A percentile compares a stretch with the other conserved stretches of the same genome.
These are phyloP conservation scores for Eucalyptus cloeziana DNA, from an alignment of 345 rosid genomes.

Conservation along the genomic window DNA sequence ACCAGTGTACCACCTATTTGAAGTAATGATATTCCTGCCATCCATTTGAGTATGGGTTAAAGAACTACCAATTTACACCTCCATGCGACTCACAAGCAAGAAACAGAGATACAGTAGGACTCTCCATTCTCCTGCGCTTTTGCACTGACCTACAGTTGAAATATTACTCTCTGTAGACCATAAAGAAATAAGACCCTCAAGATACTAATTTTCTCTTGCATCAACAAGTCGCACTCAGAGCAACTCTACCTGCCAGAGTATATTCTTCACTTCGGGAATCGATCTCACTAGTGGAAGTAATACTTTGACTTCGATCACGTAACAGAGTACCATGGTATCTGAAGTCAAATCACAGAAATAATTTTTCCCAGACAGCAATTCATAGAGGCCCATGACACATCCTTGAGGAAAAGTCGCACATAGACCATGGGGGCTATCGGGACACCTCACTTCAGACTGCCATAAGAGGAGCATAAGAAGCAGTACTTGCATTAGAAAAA, in stretches of 20 bases:
- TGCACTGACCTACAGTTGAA: neutral
- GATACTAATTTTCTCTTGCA: neutral
- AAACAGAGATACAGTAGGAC: neutral
- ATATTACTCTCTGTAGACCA: neutral
- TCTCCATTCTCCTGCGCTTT: neutral
- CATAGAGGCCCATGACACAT: neutral
- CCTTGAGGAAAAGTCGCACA: neutral
- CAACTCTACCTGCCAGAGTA: neutral
- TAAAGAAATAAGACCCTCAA: neutral
- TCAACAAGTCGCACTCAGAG: neutral
- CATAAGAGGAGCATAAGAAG: neutral
- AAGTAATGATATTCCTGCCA: neutral
- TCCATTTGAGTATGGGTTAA: neutral
- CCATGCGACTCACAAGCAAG: neutral
- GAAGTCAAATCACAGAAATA: neutral
- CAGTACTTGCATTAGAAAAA: neutral
- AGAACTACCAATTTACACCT: neutral
- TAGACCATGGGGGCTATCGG: neutral
- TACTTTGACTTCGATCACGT: neutral
- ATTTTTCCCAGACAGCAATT: neutral
- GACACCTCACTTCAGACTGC: neutral
- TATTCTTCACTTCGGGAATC: neutral
- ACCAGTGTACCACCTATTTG: neutral
- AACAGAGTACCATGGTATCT: neutral
- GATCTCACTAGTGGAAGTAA: neutral